Evolutionary conservation across 2,329 filamentous ascomycete genomes (phyloP), one percentile per base, ranked within the genome.

Genomic region (Thelonectria discophora): DNA sequence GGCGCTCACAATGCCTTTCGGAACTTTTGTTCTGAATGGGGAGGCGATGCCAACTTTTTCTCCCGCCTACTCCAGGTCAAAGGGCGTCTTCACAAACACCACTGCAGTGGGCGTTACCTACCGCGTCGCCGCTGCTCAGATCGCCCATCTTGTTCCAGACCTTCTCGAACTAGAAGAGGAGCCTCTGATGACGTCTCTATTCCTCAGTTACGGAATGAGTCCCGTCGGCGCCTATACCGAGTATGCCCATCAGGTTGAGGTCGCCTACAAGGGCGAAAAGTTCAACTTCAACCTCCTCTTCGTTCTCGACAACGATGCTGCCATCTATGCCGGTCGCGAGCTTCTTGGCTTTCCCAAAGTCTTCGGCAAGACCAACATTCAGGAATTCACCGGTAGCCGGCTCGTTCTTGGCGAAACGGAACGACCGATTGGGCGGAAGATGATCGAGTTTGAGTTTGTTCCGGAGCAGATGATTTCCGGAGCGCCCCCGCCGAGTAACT

Each of bases 361-460:
- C 24, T 51, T 37, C 20, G 60, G 60, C 17, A 63, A 55, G 34
- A 51, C 55, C 4, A 18, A 27, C 0, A 62, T 62, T 54, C 21
- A 62, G 11, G n/a, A 55, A 13, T 42, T 54, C 4, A 62, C 60
- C 5, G 60, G 60, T 32, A 46, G 50, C 24, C 55, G 50, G 1
- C 45, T 62, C n/a, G 30, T 55, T 3, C 9, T 39, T 15, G 60
- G 60, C 17, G 37, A 47, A 12, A 39, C 56, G 4, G 56, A 62
- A 21, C 60, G 60, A 30, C 60, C 60, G 2, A n/a, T 39, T 5
- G 56, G 60, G 30, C 46, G 56, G 17, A 32, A 39, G 3, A 42
- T 62, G 32, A 34, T 62, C 20, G 56, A 55, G 42, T 62, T 62
- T 52, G 56, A 62, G 42, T 62, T 62, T 40, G 52, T 62, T 11